A percentile compares a stretch with the other conserved stretches of the same genome.
phyloP scores from a whole-genome alignment of 2,329 filamentous ascomycete genomes.

The Endothia cerciana region DNA sequence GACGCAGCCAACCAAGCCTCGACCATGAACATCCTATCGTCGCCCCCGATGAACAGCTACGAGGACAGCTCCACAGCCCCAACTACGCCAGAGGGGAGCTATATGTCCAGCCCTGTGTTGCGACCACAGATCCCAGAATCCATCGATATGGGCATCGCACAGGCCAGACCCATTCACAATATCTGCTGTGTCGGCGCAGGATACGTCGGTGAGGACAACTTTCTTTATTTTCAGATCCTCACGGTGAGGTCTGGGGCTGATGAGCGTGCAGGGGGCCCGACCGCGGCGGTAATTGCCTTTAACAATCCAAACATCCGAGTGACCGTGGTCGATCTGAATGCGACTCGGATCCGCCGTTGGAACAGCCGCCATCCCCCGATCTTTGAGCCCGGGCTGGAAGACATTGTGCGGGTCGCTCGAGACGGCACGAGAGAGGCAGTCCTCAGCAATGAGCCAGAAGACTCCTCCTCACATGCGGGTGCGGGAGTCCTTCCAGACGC shows the following conservation, averaged over 20 bases:
- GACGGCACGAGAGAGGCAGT: conserved; percentile 56
- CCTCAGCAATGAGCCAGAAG: conserved; percentile 43
- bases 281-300: conserved; percentile 73
- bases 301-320: conserved; percentile 73
- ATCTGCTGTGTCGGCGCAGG: conserved; percentile 78
- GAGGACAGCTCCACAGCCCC: conserved; percentile 48
- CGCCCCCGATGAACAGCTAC: conserved; percentile 34
- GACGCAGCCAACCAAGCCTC: neutral
- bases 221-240: neutral
- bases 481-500: neutral
- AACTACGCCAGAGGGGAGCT: conserved; percentile 49
- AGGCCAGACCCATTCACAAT: conserved; percentile 49
- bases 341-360: conserved; percentile 70
- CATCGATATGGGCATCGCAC: conserved; percentile 29
- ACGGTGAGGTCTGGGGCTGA: neutral
- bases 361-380: conserved; percentile 75
- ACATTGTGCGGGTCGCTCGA: conserved; percentile 68
- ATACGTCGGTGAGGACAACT: conserved; percentile 66
- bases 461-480: neutral
- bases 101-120: conserved; percentile 47
- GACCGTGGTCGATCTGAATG: conserved; percentile 75
- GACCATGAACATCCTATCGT: conserved; percentile 31
- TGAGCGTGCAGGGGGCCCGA: conserved; percentile 64
- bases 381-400: conserved; percentile 72
- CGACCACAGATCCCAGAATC: conserved; percentile 34